Evolutionary conservation across 2,329 filamentous ascomycete species (phyloP), one percentile per base, ranked within the genome.

Genomic region (Coniochaeta prunicola): DNA sequence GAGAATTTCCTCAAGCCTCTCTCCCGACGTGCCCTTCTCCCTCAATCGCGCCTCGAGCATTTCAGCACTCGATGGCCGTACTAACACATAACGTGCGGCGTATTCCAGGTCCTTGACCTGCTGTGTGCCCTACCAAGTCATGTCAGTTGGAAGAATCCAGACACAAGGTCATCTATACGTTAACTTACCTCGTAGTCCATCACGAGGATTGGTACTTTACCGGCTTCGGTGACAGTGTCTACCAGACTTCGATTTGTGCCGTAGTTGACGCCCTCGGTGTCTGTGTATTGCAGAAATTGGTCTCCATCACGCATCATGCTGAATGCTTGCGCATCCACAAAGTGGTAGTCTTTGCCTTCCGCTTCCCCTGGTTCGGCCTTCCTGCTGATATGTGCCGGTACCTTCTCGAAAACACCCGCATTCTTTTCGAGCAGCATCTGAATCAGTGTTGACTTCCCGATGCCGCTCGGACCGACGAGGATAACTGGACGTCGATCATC

Each of bases 361-460:
- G 73, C 67, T 65, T 86, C 84, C 6, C 77, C 79, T 17, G 80
- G 78, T 9, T 67, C 67, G 2, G 79, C 73, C 28, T 73, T 70
- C 17, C 82, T 75, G 3, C 80, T 84, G 3, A 84, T 84, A 65
- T 87, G 81, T 13, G 76, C 76, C 15, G 79, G 71, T 10, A 84
- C 81, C 54, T 72, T 74, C 21, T 80, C 85, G 66, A 93, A 91
- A 21, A 84, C 84, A 57, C 84, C 81, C 7, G 83, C 83, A 68
- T 85, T 84, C 58, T 82, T 80, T 30, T 84, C 80, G 63, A 88
- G 74, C 17, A 94, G 79, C 62, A 81, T 80, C 59, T 80, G 80
- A 57, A 87, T 74, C 48, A 92, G 74, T 1, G 82, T 83, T 17
- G 84, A 82, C 69, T 88, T 89, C 50, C 85, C 86, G 9, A 80